Percentiles rank a stretch among this genome's conserved stretches.
phyloP scores from a whole-genome alignment of 2,329 filamentous ascomycete genomes.

The Aspergillus sp. region DNA sequence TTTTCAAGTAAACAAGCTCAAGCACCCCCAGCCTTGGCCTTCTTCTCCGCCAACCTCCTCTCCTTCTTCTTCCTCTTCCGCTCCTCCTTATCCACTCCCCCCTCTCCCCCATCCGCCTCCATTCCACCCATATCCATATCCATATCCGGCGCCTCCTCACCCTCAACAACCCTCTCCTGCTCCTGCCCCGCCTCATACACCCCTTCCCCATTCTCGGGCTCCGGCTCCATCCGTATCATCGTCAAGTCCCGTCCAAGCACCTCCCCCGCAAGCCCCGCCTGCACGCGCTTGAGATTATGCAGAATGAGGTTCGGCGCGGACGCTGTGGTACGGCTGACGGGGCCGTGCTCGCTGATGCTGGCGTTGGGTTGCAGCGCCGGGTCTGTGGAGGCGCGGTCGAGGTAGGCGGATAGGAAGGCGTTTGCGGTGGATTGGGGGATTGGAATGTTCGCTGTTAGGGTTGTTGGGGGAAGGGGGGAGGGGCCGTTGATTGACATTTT shows the following conservation, averaged over 20 bases:
- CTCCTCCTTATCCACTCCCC: conserved; percentile 44
- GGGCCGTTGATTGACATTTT: conserved; percentile 34
- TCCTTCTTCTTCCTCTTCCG: conserved; percentile 52
- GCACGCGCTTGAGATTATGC: conserved; percentile 40
- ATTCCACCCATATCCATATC: conserved; percentile 11
- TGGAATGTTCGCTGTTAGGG: conserved; percentile 27
- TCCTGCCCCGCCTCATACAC: conserved; percentile 32
- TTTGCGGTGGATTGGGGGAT: conserved; percentile 35
- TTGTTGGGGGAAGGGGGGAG: conserved; percentile 32
- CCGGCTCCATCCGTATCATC: conserved; percentile 29
- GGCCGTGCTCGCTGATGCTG: conserved; percentile 38
- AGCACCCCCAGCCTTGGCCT: conserved; percentile 28
- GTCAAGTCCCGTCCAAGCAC: conserved; percentile 36
- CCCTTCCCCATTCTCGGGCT: conserved; percentile 23
- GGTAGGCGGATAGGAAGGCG: conserved; percentile 38
- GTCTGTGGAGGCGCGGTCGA: conserved; percentile 36
- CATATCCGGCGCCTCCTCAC: conserved; percentile 5
- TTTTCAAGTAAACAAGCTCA: conserved; percentile 17
- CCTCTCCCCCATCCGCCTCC: not conserved
- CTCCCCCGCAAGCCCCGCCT: conserved; percentile 38
- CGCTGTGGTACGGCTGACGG: conserved; percentile 35
- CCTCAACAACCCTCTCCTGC: conserved; percentile 28
- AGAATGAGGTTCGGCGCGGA: conserved; percentile 37
- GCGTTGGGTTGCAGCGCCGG: conserved; percentile 39
- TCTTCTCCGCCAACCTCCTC: conserved; percentile 41